These are phyloP conservation scores for Viridothelium virens DNA, from an alignment of 495 filamentous ascomycete genomes.

Conservation along the genomic window DNA sequence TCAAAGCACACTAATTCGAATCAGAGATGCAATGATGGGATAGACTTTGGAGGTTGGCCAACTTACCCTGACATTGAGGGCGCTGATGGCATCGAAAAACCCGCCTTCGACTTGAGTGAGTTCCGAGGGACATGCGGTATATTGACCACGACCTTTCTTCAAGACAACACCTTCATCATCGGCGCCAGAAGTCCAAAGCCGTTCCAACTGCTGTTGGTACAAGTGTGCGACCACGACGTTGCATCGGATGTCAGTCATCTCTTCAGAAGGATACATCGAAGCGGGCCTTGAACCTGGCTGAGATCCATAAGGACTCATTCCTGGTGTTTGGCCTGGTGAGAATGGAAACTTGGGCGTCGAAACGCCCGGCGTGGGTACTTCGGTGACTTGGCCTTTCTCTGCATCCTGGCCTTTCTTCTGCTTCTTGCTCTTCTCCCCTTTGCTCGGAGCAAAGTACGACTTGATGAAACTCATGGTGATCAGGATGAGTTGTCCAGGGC, in stretches of 20 bases:
- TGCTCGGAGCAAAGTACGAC: slow-evolving; percentile 11
- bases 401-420: neutral
- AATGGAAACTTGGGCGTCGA: slow-evolving; percentile 4
- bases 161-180: slow-evolving; percentile 54
- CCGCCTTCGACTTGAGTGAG: slow-evolving; percentile 42
- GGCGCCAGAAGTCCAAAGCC: slow-evolving; percentile 48
- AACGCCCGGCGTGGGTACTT: neutral
- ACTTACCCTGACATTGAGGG: slow-evolving; percentile 51
- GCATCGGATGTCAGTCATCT: slow-evolving; percentile 46
- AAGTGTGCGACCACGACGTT: slow-evolving; percentile 57
- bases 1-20: slow-evolving; percentile 47
- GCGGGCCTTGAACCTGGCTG: slow-evolving; percentile 21
- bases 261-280: slow-evolving; percentile 42
- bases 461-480: slow-evolving; percentile 11
- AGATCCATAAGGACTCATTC: slow-evolving; percentile 12
- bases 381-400: neutral
- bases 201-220: slow-evolving; percentile 52
- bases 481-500: neutral
- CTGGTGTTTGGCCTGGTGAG: slow-evolving; percentile 10
- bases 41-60: slow-evolving; percentile 13
- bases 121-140: slow-evolving; percentile 49
- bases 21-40: neutral
- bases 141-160: slow-evolving; percentile 48
- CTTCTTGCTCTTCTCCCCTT: slow-evolving; percentile 12
- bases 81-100: slow-evolving; percentile 44